Conservation (phyloP, 208 protist species). For the Borovskyia barvae region DNA sequence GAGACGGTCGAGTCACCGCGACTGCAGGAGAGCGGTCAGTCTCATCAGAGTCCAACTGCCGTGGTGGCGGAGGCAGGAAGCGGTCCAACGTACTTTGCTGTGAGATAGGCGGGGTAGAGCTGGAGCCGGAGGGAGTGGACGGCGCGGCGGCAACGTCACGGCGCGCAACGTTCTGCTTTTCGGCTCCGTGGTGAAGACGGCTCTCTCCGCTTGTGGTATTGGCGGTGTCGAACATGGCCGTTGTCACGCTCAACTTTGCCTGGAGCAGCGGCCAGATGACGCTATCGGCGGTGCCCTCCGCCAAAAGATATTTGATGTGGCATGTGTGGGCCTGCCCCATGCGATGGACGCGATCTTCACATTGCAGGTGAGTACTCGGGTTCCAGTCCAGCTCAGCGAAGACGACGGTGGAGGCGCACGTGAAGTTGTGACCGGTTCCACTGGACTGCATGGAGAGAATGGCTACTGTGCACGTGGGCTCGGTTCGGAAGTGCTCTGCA, state of each 20-base stretch:
- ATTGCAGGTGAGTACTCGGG: conserved; percentile 94
- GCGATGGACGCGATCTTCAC: conserved; percentile 96
- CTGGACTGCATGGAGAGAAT: conserved; percentile 94
- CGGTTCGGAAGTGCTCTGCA: conserved; percentile 75
- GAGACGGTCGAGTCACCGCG: no score
- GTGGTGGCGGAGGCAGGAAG: conserved; percentile 22
- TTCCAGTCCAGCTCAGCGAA: conserved; percentile 98
- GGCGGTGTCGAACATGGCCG: conserved; percentile 64
- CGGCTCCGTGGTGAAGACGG: conserved; percentile 31
- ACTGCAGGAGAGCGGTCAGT: no score
- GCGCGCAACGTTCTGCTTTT: conserved; percentile 42
- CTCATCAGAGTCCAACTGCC: no score
- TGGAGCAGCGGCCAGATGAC: conserved; percentile 92
- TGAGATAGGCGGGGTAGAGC: conserved; percentile 15
- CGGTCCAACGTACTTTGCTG: conserved; percentile 55
- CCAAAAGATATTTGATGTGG: conserved; percentile 93
- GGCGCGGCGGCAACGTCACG: conserved; percentile 25
- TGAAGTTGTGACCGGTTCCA: conserved; percentile 96
- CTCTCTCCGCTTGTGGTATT: conserved; percentile 14
- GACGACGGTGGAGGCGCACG: conserved; percentile 91
- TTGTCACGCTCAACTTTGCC: conserved; percentile 81
- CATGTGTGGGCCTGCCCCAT: conserved; percentile 92
- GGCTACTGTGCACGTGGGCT: conserved; percentile 70
- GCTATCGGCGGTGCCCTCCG: conserved; percentile 87
- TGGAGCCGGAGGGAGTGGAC: conserved; percentile 6